A percentile compares a stretch with the other conserved stretches of the same genome.
phyloP scores from a whole-genome alignment of 225 moss, liverwort and hornwort species.

The Pseudisothecium myosuroides region DNA sequence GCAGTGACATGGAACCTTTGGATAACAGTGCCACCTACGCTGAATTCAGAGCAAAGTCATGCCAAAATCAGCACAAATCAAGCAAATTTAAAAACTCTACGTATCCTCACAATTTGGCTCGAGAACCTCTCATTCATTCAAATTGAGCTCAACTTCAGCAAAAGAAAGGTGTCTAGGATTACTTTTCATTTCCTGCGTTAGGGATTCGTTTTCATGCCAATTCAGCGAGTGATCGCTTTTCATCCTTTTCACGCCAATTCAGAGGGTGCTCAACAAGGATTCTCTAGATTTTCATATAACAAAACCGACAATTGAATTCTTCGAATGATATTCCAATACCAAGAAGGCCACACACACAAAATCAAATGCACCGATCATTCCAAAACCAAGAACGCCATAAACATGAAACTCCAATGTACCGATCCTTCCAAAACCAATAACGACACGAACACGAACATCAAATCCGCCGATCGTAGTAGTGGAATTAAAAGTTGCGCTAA shows the following conservation, averaged over 20 bases:
- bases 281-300: not conserved
- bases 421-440: not conserved
- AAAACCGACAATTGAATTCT: not conserved
- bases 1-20: not conserved
- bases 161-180: not conserved
- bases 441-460: not conserved
- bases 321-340: not conserved
- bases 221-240: not conserved
- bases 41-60: not conserved
- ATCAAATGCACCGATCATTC: not conserved
- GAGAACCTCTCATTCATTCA: not conserved
- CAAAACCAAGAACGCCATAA: not conserved
- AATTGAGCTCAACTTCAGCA: not conserved
- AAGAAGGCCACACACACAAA: not conserved
- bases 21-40: not conserved
- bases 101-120: not conserved
- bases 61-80: not conserved
- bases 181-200: not conserved
- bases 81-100: not conserved
- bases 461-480: not conserved
- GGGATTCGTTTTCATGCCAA: not conserved
- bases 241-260: not conserved
- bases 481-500: not conserved
- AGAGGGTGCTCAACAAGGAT: not conserved
- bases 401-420: not conserved